Base-by-base conservation (phyloP, 176 grass and related monocot genomes). In the Phragmites australis region DNA sequence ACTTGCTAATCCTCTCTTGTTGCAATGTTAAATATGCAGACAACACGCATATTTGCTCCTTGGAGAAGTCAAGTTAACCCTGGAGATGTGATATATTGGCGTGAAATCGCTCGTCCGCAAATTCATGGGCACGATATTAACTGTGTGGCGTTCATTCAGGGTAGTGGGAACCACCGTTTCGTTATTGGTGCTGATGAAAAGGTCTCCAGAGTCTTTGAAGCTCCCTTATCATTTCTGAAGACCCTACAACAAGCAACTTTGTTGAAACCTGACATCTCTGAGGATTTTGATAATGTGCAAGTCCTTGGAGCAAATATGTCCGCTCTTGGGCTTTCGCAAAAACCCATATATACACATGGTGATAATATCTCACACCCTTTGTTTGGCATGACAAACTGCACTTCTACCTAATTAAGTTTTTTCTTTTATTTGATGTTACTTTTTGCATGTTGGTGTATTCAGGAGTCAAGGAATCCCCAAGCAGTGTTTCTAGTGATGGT, bases 291-390 rank as follows among this genome's bases (percentile, higher is more conserved):
- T 21, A 69, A 87, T 55, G 87, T 99, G 68, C 96, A 91, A 77
- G 86, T 95, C 61, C 82, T 99, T 77, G 92, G 96, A 84, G 96
- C 96, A 70, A 99, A 99, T 88, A 99, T 99, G 96, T 99, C 96
- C 34, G 96, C 96, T 81, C 96, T 99, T 82, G 96, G 96, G 31
- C 84, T 99, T 71, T 99, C 96, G 50, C 96, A 99, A 72, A 95
- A 99, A 84, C 92, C 92, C 53, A 95, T 95, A 75, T 99, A 95
- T 82, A 82, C 83, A n/a, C 87, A 95, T 71, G 89, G 96, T 98
- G 63, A 94, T 79, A 45, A 76, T 78, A 25, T 11, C 16, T 72
- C 57, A 39, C 47, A 29, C 41, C 47, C 16, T 47, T 67, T 72
- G 15, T 75, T 75, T 68, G 9, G 46, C 12, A 32, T 68, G 13